These are phyloP conservation scores for Globomyces pollinis-pini DNA, from an alignment of 192 early-diverging fungal genomes.

Conservation along the genomic window DNA sequence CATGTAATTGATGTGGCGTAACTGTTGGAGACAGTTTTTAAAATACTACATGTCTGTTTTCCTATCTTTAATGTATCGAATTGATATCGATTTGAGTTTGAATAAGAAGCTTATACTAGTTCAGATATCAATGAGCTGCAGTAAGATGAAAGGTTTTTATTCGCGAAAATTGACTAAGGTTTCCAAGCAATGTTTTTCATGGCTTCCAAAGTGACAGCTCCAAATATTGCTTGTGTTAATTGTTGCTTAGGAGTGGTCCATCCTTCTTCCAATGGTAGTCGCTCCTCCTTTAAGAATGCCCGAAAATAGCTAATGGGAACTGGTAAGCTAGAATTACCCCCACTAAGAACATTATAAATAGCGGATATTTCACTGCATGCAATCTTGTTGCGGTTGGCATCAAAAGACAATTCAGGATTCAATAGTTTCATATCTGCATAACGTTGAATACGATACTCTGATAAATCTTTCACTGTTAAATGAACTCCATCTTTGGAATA, in stretches of 20 bases:
- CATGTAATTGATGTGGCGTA: no score
- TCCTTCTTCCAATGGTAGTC: slow-evolving; percentile 6
- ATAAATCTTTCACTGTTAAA: slow-evolving; percentile 13
- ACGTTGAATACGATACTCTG: slow-evolving; percentile 13
- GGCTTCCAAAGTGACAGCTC: no score
- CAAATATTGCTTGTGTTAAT: no score
- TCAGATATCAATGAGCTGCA: no score
- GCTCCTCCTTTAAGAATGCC: slow-evolving; percentile 3
- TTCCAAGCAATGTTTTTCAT: no score
- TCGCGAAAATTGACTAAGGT: no score
- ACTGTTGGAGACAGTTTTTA: no score
- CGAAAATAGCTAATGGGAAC: not conserved
- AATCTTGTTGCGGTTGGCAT: not conserved
- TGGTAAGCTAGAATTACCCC: not conserved
- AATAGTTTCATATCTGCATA: slow-evolving; percentile 14
- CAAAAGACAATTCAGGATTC: slow-evolving; percentile 19
- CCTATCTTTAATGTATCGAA: no score
- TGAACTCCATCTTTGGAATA: slow-evolving; percentile 9
- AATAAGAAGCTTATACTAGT: no score
- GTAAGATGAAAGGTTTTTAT: no score
- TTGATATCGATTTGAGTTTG: no score
- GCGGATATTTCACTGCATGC: not conserved
- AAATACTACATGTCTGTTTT: no score
- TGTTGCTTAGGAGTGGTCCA: not conserved
- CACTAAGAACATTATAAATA: not conserved